Base-by-base conservation (phyloP, 805 yeast genomes). In the Candida endomychidarum region DNA sequence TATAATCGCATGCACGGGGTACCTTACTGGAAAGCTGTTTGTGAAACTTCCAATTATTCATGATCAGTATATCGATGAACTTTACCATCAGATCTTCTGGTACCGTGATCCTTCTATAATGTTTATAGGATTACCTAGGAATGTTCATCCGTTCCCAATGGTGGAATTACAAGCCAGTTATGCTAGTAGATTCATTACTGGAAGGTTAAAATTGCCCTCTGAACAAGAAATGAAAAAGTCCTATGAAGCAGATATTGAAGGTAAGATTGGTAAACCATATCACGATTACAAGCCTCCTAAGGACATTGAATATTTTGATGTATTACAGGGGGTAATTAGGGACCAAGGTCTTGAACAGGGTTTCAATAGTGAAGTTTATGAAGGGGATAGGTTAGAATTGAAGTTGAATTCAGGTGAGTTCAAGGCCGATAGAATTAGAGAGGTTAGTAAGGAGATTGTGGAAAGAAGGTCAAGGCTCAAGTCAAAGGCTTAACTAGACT, bases 231-330 rank as follows among this genome's bases (percentile, higher is more conserved):
- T 73, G 75, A 24, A 51, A 5, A 26, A 48, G 17, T 56, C 53
- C 43, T 71, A 67, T 41, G 42, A 44, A 8, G 44, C 45, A 14
- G 68, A 73, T 39, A 28, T 53, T 8, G 46, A 34, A 3, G 46
- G 29, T 19, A 20, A n/a, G 8, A 53, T 52, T 35, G 68, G 67
- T 2, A 47, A 42, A 23, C 24, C 35, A 3, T 54, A 57, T 46
- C 69, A 63, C 51, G 74, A 70, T 41, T 54, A 83, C 56, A 63
- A 61, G 11, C 85, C 86, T 5, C 35, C 35, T 5, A 61, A 60
- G 32, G 91, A 84, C 49, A 78, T 75, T 1, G 75, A 74, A 17
- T 85, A 80, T 54, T 73, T 78, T 50, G 72, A 73, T 46, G 61
- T 63, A 35, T 57, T 77, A 24, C 46, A 45, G 22, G 23, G 43